Conservation (phyloP, 164 flowering plant species). For the Stephania japonica region DNA sequence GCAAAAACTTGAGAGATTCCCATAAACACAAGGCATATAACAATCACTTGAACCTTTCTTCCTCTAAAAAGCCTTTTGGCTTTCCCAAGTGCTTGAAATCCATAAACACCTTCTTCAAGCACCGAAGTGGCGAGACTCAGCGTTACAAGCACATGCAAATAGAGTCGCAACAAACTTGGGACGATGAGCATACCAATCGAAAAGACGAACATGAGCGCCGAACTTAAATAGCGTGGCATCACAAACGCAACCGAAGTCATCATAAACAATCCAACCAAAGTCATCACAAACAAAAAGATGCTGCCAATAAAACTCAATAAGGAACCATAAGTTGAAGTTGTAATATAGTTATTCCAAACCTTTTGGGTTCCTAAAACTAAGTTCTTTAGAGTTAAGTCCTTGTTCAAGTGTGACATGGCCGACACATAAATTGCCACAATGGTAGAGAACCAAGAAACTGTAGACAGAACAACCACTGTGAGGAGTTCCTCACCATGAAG, state of each 20-base stretch:
- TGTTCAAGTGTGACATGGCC: slow-evolving; percentile 1
- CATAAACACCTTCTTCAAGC: slow-evolving; percentile 29
- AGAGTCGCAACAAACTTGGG: slow-evolving; percentile 5
- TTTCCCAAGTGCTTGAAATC: slow-evolving; percentile 28
- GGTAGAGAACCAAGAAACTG: not conserved
- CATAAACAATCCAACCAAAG: too few relatives aligned
- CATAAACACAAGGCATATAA: slow-evolving; percentile 13
- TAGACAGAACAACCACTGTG: not conserved
- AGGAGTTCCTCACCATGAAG: not conserved
- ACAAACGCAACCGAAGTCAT: too few relatives aligned
- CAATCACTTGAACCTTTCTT: slow-evolving; percentile 19
- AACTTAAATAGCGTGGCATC: not conserved
- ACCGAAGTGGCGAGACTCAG: slow-evolving; percentile 29
- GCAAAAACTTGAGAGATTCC: not conserved
- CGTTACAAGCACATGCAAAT: slow-evolving; percentile 16
- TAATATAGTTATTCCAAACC: slow-evolving; percentile 17
- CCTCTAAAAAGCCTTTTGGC: slow-evolving; percentile 26
- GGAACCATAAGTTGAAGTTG: slow-evolving; percentile 23
- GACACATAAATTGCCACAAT: slow-evolving; percentile 7
- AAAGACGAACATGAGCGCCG: not conserved
- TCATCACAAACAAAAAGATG: not conserved
- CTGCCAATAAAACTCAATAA: slow-evolving; percentile 20
- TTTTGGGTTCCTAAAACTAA: not conserved
- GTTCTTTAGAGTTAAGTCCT: slow-evolving; percentile 7
- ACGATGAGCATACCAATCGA: not conserved